Conservation (phyloP, 164 flowering plant genomes). For the Stephania cephalantha region DNA sequence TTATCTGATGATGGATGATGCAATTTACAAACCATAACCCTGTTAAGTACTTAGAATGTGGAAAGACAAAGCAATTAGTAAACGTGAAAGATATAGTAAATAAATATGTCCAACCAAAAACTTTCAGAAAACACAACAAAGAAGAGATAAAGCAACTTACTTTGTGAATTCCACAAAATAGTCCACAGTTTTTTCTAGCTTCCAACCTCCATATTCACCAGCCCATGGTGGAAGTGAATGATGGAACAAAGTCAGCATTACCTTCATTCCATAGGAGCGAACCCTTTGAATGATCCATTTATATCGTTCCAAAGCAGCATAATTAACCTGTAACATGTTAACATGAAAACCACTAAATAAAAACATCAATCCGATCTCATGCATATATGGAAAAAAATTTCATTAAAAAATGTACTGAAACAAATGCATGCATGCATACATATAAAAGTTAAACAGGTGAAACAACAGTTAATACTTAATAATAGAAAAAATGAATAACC, state of each 20-base stretch:
- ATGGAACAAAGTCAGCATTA: constrained; percentile 95
- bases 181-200: constrained; percentile 83
- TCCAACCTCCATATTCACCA: constrained; percentile 98
- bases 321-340: constrained; percentile 54
- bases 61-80: neutral
- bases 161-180: constrained; percentile 91
- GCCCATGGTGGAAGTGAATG: constrained; percentile 99
- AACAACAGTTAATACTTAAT: no score
- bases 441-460: neutral
- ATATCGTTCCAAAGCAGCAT: constrained; percentile 88
- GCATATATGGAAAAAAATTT: neutral
- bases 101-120: no score
- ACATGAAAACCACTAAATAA: neutral
- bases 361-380: neutral
- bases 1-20: neutral
- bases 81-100: no score
- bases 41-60: neutral
- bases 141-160: constrained; percentile 23
- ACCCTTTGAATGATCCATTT: constrained; percentile 84
- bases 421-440: neutral
- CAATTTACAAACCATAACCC: neutral
- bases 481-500: neutral
- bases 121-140: no score
- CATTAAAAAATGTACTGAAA: no score
- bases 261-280: constrained; percentile 90